These are phyloP conservation scores for Blastomyces silverae DNA, from an alignment of 2,329 filamentous ascomycete genomes.

Conservation along the genomic window DNA sequence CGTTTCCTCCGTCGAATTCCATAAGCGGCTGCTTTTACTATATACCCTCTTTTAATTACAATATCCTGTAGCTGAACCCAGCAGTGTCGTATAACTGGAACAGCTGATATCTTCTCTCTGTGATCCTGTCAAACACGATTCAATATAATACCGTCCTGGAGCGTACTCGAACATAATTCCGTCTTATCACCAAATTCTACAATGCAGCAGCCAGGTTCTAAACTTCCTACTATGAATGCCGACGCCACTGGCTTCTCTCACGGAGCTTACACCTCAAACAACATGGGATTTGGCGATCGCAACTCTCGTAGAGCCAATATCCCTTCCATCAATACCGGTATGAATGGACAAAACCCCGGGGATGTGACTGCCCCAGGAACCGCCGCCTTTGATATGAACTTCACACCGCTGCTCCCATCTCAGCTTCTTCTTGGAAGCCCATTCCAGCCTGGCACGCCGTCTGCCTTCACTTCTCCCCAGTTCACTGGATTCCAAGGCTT, in stretches of 20 bases:
- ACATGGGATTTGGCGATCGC: slow-evolving; percentile 73
- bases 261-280: slow-evolving; percentile 82
- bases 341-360: slow-evolving; percentile 52
- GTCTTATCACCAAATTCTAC: slow-evolving; percentile 52
- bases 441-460: slow-evolving; percentile 90
- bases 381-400: slow-evolving; percentile 91
- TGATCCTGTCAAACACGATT: slow-evolving; percentile 70
- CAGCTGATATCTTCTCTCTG: slow-evolving; percentile 47
- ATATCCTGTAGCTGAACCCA: neutral
- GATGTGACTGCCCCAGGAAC: slow-evolving; percentile 80
- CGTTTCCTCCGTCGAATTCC: neutral
- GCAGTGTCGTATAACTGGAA: slow-evolving; percentile 15
- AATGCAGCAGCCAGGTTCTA: slow-evolving; percentile 65
- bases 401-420: slow-evolving; percentile 89
- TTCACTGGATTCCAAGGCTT: slow-evolving; percentile 80
- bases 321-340: slow-evolving; percentile 83
- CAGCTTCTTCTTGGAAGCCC: slow-evolving; percentile 91
- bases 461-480: slow-evolving; percentile 81
- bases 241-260: slow-evolving; percentile 87
- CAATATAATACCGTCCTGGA: slow-evolving; percentile 79
- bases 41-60: slow-evolving; percentile 4
- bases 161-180: slow-evolving; percentile 84
- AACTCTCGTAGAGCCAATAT: slow-evolving; percentile 78
- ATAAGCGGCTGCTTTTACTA: slow-evolving; percentile 2
- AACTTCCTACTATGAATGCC: slow-evolving; percentile 58